Evolutionary conservation across 2,329 filamentous ascomycete species (phyloP).

Genomic region (Ophiostoma populinum): DNA sequence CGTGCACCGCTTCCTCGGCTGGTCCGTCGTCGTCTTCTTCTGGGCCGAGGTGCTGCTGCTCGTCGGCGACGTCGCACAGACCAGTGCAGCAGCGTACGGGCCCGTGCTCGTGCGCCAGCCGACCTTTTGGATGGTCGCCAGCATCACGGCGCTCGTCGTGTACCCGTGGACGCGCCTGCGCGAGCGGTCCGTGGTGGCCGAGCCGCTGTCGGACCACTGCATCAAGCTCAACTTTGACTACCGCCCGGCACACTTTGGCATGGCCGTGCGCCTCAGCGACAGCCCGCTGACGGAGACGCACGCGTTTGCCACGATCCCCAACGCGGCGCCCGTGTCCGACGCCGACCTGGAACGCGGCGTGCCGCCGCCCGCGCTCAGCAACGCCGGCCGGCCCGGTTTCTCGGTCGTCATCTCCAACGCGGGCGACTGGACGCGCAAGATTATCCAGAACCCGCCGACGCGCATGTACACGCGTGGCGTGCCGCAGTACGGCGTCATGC

Average conservation of each 20-base stretch:
- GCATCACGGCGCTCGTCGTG: conserved; percentile 46
- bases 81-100: conserved; percentile 18
- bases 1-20: conserved; percentile 20
- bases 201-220: conserved; percentile 55
- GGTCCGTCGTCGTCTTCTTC: conserved; percentile 30
- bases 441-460: conserved; percentile 35
- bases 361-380: conserved; percentile 8
- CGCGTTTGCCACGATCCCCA: conserved; percentile 57
- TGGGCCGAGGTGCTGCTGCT: conserved; percentile 44
- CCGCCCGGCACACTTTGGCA: conserved; percentile 37
- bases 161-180: conserved; percentile 60
- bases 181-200: conserved; percentile 45
- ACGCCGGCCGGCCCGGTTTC: conserved; percentile 33
- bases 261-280: conserved; percentile 41
- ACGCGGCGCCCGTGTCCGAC: conserved; percentile 20
- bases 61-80: conserved; percentile 23
- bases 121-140: conserved; percentile 48
- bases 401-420: conserved; percentile 45
- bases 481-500: conserved; percentile 39
- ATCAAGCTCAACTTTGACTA: conserved; percentile 53
- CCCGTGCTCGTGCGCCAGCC: conserved; percentile 21
- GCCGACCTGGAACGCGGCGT: neutral
- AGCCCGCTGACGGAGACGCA: conserved; percentile 55
- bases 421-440: conserved; percentile 44
- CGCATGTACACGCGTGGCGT: conserved; percentile 43